Conservation (phyloP, 495 filamentous ascomycete species). For the Glarea lozoyensis region DNA sequence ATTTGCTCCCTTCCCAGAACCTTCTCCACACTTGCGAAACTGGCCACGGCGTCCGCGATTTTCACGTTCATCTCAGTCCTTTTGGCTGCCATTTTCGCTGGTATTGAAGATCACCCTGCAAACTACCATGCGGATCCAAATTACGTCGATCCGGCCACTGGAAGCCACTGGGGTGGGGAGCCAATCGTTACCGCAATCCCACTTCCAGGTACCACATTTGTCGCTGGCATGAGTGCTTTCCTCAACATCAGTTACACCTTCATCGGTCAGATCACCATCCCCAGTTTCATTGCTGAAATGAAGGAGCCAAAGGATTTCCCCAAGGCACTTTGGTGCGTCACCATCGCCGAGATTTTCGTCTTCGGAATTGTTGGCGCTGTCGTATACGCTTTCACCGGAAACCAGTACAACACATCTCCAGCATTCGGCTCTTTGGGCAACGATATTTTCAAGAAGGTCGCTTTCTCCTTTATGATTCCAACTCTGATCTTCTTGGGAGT, state of each 20-base stretch:
- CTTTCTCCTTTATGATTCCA: conserved; percentile 89
- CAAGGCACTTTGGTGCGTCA: conserved; percentile 81
- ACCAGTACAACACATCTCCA: conserved; percentile 71
- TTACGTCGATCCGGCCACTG: conserved; percentile 28
- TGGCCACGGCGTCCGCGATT: conserved; percentile 66
- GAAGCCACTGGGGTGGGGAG: conserved; percentile 36
- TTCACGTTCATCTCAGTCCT: conserved; percentile 84
- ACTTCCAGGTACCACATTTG: conserved; percentile 63
- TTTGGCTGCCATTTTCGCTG: conserved; percentile 70
- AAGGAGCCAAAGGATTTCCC: conserved; percentile 77
- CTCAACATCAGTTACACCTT: conserved; percentile 89
- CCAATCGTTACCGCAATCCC: conserved; percentile 59
- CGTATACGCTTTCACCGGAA: conserved; percentile 75
- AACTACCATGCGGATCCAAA: conserved; percentile 41
- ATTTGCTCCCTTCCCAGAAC: conserved; percentile 73
- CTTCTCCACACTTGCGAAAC: conserved; percentile 64
- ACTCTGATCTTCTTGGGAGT: conserved; percentile 86
- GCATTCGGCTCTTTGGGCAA: conserved; percentile 74
- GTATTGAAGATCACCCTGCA: conserved; percentile 58
- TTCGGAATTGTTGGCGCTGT: conserved; percentile 69
- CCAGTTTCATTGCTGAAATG: conserved; percentile 91
- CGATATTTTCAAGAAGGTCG: conserved; percentile 65
- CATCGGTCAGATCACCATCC: conserved; percentile 86
- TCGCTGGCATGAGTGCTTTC: conserved; percentile 71
- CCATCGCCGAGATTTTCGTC: conserved; percentile 73